Percentiles rank a stretch among this genome's conserved stretches.
phyloP scores from a whole-genome alignment of 2,329 filamentous ascomycete species.

The Teratosphaeria viscida region DNA sequence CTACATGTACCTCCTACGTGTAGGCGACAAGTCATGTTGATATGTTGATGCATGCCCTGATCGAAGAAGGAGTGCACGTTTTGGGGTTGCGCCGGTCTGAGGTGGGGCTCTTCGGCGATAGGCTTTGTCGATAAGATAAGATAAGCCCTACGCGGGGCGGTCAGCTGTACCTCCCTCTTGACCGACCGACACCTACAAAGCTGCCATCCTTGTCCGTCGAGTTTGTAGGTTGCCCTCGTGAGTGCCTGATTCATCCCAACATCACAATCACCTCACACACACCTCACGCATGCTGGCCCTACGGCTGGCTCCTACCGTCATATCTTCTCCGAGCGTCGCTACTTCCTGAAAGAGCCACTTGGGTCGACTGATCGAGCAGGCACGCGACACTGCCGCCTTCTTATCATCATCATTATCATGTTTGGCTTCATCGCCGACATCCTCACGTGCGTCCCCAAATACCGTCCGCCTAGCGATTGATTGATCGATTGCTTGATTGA shows the following conservation, averaged over 20 bases:
- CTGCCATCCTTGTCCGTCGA: neutral
- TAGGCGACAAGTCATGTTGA: no score
- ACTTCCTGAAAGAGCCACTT: neutral
- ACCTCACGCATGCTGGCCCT: neutral
- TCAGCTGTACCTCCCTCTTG: neutral
- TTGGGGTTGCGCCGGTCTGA: no score
- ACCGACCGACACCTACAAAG: neutral
- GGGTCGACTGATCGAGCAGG: neutral
- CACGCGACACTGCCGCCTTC: neutral
- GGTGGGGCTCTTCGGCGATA: neutral
- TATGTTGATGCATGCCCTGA: no score
- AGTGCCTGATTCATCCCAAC: neutral
- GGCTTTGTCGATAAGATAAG: neutral
- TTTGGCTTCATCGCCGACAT: slow-evolving; percentile 70
- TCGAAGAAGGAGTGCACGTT: no score
- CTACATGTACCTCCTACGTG: no score
- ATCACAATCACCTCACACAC: neutral
- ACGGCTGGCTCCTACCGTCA: neutral
- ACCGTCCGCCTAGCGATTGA: neutral
- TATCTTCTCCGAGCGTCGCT: neutral
- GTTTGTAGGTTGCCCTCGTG: neutral
- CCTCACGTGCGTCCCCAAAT: slow-evolving; percentile 55
- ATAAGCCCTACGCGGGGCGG: neutral
- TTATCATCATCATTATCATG: slow-evolving; percentile 36
- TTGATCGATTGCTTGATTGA: no score